Conservation (phyloP, 2,329 filamentous ascomycete species). For the Penicillium sp. region DNA sequence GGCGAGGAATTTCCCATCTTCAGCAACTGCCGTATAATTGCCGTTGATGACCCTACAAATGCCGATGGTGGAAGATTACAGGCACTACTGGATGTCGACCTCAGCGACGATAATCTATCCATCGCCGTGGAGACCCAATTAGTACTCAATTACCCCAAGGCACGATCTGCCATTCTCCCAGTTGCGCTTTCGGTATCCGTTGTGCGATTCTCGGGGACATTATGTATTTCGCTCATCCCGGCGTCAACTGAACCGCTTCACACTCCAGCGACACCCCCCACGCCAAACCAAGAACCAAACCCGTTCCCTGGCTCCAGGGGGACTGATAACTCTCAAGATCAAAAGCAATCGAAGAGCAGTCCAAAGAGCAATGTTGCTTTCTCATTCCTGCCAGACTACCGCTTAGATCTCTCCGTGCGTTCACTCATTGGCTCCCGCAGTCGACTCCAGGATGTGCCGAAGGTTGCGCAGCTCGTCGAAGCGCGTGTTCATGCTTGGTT, state of each 20-base stretch:
- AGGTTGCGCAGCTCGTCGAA: constrained; percentile 69
- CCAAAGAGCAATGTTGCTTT: constrained; percentile 88
- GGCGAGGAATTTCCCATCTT: constrained; percentile 99
- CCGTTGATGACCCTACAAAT: constrained; percentile 61
- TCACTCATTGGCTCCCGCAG: constrained; percentile 67
- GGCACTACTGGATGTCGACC: constrained; percentile 93
- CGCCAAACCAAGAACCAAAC: constrained; percentile 19
- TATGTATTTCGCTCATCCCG: constrained; percentile 92
- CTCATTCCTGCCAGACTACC: constrained; percentile 73
- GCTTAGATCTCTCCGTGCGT: constrained; percentile 67
- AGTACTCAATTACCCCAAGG: constrained; percentile 91
- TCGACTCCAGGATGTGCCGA: constrained; percentile 67
- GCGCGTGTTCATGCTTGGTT: constrained; percentile 69
- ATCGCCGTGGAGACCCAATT: constrained; percentile 93
- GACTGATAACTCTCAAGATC: constrained; percentile 10
- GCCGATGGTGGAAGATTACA: constrained; percentile 77
- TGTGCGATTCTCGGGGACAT: constrained; percentile 89
- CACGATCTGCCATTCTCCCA: constrained; percentile 83
- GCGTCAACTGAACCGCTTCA: constrained; percentile 50
- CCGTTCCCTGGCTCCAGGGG: constrained; percentile 15
- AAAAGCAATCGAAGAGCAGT: constrained; percentile 51
- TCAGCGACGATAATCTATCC: constrained; percentile 90
- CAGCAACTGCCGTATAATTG: constrained; percentile 95
- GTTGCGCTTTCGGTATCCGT: constrained; percentile 91
- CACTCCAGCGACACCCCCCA: constrained; percentile 37